A percentile compares a stretch with the other conserved stretches of the same genome.
These are phyloP conservation scores for Leccinum rimulosum DNA, from an alignment of 768 basidiomycete genomes.

Conservation along the genomic window DNA sequence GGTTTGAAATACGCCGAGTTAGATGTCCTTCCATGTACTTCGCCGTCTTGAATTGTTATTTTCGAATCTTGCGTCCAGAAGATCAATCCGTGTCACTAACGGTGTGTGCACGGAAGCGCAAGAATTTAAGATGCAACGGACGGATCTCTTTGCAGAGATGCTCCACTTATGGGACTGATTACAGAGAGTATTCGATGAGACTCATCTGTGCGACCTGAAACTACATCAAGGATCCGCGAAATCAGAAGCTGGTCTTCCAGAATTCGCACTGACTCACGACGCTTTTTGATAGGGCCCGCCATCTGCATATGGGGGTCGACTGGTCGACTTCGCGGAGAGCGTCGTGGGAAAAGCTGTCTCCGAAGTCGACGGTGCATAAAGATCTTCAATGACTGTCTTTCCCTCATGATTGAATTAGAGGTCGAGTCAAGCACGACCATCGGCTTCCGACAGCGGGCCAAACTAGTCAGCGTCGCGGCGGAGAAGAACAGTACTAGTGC, in stretches of 20 bases:
- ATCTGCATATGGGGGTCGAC: neutral
- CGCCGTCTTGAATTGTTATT: neutral
- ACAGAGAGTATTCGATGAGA: neutral
- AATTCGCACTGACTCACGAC: neutral
- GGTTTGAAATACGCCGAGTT: constrained; percentile 4
- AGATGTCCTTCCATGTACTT: neutral
- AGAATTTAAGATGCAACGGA: constrained; percentile 5
- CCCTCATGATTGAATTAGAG: constrained; percentile 3
- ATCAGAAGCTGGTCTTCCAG: neutral
- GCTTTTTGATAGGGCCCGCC: neutral
- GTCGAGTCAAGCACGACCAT: neutral
- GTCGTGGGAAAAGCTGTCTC: constrained; percentile 12
- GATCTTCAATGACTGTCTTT: neutral
- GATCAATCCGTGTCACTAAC: constrained; percentile 3
- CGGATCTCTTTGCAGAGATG: constrained; percentile 14
- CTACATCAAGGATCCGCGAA: constrained; percentile 5
- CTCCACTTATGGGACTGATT: neutral
- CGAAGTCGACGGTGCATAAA: constrained; percentile 12
- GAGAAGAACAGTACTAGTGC: neutral
- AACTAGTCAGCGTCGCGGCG: neutral
- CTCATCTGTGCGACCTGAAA: neutral
- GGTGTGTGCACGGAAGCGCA: neutral
- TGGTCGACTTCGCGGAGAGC: constrained; percentile 9
- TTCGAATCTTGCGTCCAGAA: neutral
- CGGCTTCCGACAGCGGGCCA: constrained; percentile 1